Evolutionary conservation across 768 basidiomycete species (phyloP), one percentile per base, ranked within the genome.

Genomic region (Termitomyces titanicus): DNA sequence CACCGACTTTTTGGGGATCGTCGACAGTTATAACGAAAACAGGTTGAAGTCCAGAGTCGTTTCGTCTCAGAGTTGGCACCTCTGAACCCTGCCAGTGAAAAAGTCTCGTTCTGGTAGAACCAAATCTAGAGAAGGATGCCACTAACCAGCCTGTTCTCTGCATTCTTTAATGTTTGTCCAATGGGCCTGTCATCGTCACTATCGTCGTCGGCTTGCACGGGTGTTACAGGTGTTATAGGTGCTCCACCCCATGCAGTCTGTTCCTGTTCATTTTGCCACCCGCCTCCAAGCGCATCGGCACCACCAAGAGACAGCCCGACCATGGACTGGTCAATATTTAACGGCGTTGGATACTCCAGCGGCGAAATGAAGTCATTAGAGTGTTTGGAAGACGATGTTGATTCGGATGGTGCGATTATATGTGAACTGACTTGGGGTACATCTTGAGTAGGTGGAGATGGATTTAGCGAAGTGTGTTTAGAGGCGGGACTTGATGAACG

Each of bases 1-100:
- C 93, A n/a, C 97, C 97, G 42, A 98, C 90, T 63, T 90, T 92
- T 61, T 98, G 94, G 5, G 97, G 97, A 70, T 99, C 97, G 51
- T 93, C 91, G n/a, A 99, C 94, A 0, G 89, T 83, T 60, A 99
- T 92, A 8, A 81, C 69, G 67, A 97, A 98, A 24, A 89, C 74
- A 20, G 91, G 89, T 53, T 79, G 82, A 35, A 87, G 63, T 1
- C 77, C 77, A 52, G 76, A 79, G 48, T 83, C 73, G 47, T 70
- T 67, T 53, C 70, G 70, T 29, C 53, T 54, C 5, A 64, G 47
- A 39, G 58, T 48, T 22, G 54, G 55, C 40, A 59, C 20, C 51
- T 61, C 55, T 37, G 51, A 48, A 39, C 54, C 18, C 51, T 63
- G 47, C 29, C 38, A 6, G 37, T 7, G 44, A 25, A 48, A 37